Base-by-base conservation (phyloP, 225 moss, liverwort and hornwort genomes). In the Physcomitrellopsis africana region DNA sequence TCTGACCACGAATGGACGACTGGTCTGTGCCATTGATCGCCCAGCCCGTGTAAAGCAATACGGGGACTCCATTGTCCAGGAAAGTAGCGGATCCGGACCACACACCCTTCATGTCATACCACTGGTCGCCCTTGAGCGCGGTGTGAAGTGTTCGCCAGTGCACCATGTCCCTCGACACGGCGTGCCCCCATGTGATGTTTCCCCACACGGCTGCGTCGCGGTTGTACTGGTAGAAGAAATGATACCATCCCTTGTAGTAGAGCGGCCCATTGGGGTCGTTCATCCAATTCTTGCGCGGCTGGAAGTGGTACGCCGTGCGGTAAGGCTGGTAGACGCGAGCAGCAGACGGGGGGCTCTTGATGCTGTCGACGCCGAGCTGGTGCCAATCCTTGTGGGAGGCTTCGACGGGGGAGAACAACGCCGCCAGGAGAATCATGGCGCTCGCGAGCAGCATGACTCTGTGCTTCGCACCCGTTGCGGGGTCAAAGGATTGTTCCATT, bases 31-130 rank as follows among this genome's bases (percentile, higher is more conserved):
- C 32, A 37, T 37, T 72, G 47, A 80, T 87, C 19, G 89, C 81
- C 69, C 89, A 89, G 12, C 93, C 92, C 5, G 96, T 93, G 87
- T 96, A 96, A 47, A 87, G 70, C 22, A 96, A 5, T 24, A 81
- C 91, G 0, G 96, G 96, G 8, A 85, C 77, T 1, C 92, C 90
- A 22, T 89, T 76, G 0, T 74, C 53, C 0, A 91, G 79, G 24
- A 93, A 80, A 0, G 83, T 83, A 0, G 84, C 81, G 13, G 93
- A 92, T 4, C 95, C 95, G 13, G 93, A 93, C 93, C 93, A 96
- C 5, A 86, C 87, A 9, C 95, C 95, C 14, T 91, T 72, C 58
- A 87, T 76, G 73, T 96, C 95, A 60, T 93, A 93, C 93, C 95
- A 95, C 24, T 70, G 80, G 61, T 91, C 90, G 18, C 88, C 88